These are phyloP conservation scores for Hygrophorus russula DNA, from an alignment of 768 basidiomycete species.

Conservation along the genomic window DNA sequence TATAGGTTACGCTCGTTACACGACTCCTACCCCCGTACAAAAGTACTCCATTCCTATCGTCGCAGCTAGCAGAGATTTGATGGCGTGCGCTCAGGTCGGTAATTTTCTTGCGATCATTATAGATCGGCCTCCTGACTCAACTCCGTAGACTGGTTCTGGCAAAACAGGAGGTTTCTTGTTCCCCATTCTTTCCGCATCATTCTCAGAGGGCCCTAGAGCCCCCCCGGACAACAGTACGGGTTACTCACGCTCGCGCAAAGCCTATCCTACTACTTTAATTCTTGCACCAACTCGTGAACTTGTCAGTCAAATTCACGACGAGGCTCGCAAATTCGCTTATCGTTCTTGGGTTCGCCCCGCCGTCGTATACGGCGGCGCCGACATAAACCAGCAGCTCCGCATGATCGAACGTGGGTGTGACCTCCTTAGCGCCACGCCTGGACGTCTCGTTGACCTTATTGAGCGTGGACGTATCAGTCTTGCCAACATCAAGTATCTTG, in stretches of 20 bases:
- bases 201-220: constrained; percentile 66
- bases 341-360: constrained; percentile 99
- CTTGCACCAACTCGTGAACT: constrained; percentile 98
- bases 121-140: constrained; percentile 8
- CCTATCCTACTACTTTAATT: constrained; percentile 94
- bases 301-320: constrained; percentile 98
- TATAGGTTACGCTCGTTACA: constrained; percentile 86
- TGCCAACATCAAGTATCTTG: constrained; percentile 93
- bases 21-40: constrained; percentile 96
- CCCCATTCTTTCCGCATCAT: constrained; percentile 94
- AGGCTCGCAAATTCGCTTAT: constrained; percentile 98
- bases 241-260: constrained; percentile 71
- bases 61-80: constrained; percentile 76
- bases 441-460: constrained; percentile 95
- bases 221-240: constrained; percentile 35
- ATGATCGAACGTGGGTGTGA: constrained; percentile 95
- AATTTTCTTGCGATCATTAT: constrained; percentile 1
- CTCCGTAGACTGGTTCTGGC: constrained; percentile 87
- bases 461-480: constrained; percentile 96
- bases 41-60: constrained; percentile 99
- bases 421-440: constrained; percentile 91
- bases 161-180: constrained; percentile 99
- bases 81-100: constrained; percentile 87
- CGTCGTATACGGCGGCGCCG: constrained; percentile 98
- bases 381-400: constrained; percentile 92